phyloP scores from a whole-genome alignment of 768 basidiomycete species.

The Fomitopsis pulvina region DNA sequence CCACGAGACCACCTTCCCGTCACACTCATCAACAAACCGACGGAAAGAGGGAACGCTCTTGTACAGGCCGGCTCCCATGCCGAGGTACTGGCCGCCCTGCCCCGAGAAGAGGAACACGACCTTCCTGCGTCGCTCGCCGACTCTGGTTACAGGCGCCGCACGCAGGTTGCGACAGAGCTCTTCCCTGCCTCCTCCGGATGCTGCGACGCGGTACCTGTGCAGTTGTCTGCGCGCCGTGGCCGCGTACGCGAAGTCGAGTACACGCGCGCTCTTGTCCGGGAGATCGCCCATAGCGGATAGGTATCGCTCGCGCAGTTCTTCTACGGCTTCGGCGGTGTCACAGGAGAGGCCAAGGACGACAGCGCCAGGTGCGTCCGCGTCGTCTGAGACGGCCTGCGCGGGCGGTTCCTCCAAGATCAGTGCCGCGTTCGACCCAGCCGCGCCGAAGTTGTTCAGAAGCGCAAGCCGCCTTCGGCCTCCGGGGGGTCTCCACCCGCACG shows the following conservation, averaged over 20 bases:
- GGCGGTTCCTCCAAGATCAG: conserved; percentile 50
- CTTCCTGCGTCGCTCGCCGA: conserved; percentile 21
- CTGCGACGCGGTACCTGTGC: conserved; percentile 45
- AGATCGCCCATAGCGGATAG: conserved; percentile 39
- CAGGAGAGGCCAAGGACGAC: conserved; percentile 59
- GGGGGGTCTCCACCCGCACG: conserved; percentile 36
- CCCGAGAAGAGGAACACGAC: conserved; percentile 69
- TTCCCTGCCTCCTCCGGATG: conserved; percentile 34
- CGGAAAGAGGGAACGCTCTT: conserved; percentile 40
- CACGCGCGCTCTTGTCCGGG: conserved; percentile 16
- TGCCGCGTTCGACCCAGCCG: conserved; percentile 63
- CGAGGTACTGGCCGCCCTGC: conserved; percentile 60
- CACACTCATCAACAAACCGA: conserved; percentile 50
- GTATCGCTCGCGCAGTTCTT: conserved; percentile 40
- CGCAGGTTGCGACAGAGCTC: conserved; percentile 44
- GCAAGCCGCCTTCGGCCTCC: conserved; percentile 39
- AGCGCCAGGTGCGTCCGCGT: conserved; percentile 1
- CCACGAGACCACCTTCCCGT: conserved; percentile 37
- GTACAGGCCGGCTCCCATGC: conserved; percentile 60
- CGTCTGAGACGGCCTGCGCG: neutral
- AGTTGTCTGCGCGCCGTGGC: conserved; percentile 58
- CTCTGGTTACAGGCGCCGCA: conserved; percentile 26
- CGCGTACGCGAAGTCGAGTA: conserved; percentile 59
- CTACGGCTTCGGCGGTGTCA: conserved; percentile 41
- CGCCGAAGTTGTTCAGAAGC: conserved; percentile 71